phyloP scores from a whole-genome alignment of 495 filamentous ascomycete genomes.

The Articulospora tetracladia region DNA sequence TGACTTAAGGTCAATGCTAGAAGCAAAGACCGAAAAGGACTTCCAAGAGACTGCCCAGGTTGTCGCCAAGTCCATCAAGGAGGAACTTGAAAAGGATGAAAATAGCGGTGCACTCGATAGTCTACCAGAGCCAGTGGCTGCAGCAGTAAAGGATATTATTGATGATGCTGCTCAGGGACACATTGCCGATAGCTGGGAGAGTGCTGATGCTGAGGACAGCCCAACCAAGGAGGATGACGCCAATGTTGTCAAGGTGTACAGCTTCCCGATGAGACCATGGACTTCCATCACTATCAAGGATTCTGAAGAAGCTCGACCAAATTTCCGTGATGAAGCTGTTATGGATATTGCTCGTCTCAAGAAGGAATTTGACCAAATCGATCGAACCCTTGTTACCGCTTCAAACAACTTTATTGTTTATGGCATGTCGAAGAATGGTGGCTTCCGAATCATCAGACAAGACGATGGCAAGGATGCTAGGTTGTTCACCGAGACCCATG shows the following conservation, averaged over 20 bases:
- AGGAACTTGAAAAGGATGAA: conserved; percentile 54
- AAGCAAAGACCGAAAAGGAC: conserved; percentile 39
- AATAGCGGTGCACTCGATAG: conserved; percentile 44
- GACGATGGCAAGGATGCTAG: conserved; percentile 87
- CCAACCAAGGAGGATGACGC: conserved; percentile 61
- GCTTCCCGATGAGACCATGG: conserved; percentile 95
- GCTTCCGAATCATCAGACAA: conserved; percentile 88
- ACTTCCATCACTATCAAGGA: conserved; percentile 64
- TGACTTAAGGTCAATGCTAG: conserved; percentile 37
- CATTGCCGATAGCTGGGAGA: conserved; percentile 75
- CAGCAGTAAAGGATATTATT: conserved; percentile 53
- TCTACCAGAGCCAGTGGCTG: conserved; percentile 46
- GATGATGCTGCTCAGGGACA: conserved; percentile 52
- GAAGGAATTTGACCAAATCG: conserved; percentile 96
- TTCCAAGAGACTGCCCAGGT: conserved; percentile 38
- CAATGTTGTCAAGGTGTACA: conserved; percentile 72
- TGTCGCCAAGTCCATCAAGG: conserved; percentile 47
- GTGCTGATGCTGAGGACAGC: conserved; percentile 61
- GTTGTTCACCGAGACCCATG: conserved; percentile 79
- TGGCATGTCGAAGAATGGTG: conserved; percentile 85
- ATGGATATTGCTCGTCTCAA: conserved; percentile 89
- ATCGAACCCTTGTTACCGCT: conserved; percentile 85
- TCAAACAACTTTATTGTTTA: conserved; percentile 92
- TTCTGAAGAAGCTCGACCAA: conserved; percentile 37
- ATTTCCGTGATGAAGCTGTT: conserved; percentile 55